These are phyloP conservation scores for Begonia peltatifolia DNA, from an alignment of 306 rosid genomes.

Conservation along the genomic window DNA sequence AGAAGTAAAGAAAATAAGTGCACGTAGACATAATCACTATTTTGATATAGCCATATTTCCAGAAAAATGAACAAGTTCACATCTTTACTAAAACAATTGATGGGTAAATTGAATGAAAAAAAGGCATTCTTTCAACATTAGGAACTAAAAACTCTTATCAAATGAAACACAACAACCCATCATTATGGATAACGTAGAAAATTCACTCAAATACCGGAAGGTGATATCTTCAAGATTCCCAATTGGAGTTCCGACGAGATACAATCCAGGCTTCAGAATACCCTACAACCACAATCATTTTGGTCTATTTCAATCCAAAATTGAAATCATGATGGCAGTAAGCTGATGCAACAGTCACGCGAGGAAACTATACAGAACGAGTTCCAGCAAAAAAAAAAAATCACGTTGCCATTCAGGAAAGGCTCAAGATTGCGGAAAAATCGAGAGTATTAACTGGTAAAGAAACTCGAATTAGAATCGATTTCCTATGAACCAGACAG, in stretches of 20 bases:
- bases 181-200: too few species aligned
- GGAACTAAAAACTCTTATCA: too few species aligned
- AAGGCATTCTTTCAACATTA: background rate
- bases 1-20: background rate
- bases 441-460: too few species aligned
- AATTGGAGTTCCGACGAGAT: constrained; percentile 83
- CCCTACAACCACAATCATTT: constrained; percentile 18
- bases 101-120: background rate
- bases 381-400: background rate
- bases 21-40: background rate
- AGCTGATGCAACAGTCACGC: too few species aligned
- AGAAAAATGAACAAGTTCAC: background rate
- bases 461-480: background rate
- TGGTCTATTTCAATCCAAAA: too few species aligned
- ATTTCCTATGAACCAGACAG: background rate
- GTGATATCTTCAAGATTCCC: constrained; percentile 78
- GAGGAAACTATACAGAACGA: background rate
- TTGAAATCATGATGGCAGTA: too few species aligned
- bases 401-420: too few species aligned
- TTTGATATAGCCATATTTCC: background rate
- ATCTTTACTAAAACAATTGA: background rate
- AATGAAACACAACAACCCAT: too few species aligned
- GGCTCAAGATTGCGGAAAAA: too few species aligned
- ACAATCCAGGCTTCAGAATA: constrained; percentile 58
- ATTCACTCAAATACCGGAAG: constrained; percentile 28